Conservation (phyloP, 495 filamentous ascomycete genomes). For the Eremomyces bilateralis region DNA sequence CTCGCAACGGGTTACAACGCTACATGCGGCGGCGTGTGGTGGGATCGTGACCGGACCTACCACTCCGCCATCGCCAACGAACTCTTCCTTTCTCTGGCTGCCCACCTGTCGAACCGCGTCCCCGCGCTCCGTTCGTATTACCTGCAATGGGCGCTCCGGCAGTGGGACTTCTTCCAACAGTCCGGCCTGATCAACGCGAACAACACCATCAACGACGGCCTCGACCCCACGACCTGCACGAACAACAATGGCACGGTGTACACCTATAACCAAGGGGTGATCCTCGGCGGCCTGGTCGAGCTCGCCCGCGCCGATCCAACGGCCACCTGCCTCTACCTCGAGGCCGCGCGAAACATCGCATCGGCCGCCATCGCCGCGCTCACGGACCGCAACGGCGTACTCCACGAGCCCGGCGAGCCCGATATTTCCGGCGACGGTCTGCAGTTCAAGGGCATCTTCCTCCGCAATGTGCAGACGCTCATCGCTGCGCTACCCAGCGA, state of each 20-base stretch:
- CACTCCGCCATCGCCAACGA: constrained; percentile 60
- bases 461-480: constrained; percentile 43
- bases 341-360: constrained; percentile 37
- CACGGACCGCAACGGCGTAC: constrained; percentile 34
- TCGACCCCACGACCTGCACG: constrained; percentile 31
- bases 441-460: constrained; percentile 65
- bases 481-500: constrained; percentile 30
- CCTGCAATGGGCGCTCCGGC: constrained; percentile 29
- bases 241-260: constrained; percentile 44
- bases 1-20: constrained; percentile 19
- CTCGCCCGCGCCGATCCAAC: constrained; percentile 30
- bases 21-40: constrained; percentile 43
- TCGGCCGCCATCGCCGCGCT: constrained; percentile 36
- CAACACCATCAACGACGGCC: constrained; percentile 49
- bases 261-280: constrained; percentile 63
- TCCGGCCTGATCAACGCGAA: constrained; percentile 43
- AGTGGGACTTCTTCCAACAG: constrained; percentile 47
- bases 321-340: constrained; percentile 26
- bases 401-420: constrained; percentile 44
- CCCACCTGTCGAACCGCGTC: constrained; percentile 47
- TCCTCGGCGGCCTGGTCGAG: constrained; percentile 56
- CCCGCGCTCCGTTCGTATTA: constrained; percentile 26
- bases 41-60: constrained; percentile 37
- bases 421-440: constrained; percentile 36
- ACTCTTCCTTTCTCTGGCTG: constrained; percentile 45